Conservation (phyloP, 2,329 filamentous ascomycete species). For the Trichoderma atroviride region DNA sequence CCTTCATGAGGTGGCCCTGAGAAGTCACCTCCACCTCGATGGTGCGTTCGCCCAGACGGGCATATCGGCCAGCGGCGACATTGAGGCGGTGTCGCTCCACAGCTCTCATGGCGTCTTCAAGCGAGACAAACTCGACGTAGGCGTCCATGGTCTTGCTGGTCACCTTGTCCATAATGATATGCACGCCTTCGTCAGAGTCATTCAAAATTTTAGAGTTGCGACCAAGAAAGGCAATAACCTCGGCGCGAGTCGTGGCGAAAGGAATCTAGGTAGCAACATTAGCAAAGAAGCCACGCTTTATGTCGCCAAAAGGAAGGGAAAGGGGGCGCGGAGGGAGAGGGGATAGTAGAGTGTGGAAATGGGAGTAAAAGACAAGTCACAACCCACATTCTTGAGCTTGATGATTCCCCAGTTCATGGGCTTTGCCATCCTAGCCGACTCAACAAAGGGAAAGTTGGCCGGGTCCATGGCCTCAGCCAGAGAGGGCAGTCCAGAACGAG, state of each 20-base stretch:
- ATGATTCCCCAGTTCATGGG: slow-evolving; percentile 48
- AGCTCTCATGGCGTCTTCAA: slow-evolving; percentile 56
- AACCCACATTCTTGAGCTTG: slow-evolving; percentile 54
- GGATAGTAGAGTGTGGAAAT: background rate
- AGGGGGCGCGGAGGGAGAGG: no score
- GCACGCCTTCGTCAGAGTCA: slow-evolving; percentile 58
- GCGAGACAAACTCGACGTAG: slow-evolving; percentile 59
- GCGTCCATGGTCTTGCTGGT: slow-evolving; percentile 65
- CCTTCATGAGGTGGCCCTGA: slow-evolving; percentile 60
- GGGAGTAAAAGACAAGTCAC: background rate
- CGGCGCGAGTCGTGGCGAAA: slow-evolving; percentile 54
- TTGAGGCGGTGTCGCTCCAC: slow-evolving; percentile 53
- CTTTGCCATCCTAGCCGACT: slow-evolving; percentile 40
- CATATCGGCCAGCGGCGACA: slow-evolving; percentile 43
- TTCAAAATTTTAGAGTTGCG: slow-evolving; percentile 58
- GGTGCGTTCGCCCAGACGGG: slow-evolving; percentile 59
- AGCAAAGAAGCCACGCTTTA: background rate
- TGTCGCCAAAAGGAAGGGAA: background rate
- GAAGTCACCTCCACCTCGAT: slow-evolving; percentile 61
- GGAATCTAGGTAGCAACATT: slow-evolving; percentile 50
- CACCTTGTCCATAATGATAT: slow-evolving; percentile 67
- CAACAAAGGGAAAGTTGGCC: slow-evolving; percentile 51
- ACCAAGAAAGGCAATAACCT: slow-evolving; percentile 62
- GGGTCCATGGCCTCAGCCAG: slow-evolving; percentile 42
- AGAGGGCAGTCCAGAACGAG: slow-evolving; percentile 40